Conservation (phyloP, 495 filamentous ascomycete species). For the Pyrenula aspistea region DNA sequence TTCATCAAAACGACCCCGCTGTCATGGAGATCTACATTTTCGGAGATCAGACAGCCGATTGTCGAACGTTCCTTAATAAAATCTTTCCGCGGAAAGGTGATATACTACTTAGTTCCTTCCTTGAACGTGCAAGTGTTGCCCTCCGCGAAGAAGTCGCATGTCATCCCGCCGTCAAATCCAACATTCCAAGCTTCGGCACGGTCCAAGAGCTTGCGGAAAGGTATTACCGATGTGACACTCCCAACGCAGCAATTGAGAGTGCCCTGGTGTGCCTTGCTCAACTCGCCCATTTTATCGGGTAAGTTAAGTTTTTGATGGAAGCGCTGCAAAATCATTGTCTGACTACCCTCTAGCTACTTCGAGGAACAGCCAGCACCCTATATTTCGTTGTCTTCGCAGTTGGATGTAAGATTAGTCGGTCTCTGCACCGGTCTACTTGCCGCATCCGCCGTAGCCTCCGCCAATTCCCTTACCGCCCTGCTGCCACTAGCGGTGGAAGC, state of each 20-base stretch:
- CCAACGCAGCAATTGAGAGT: conserved; percentile 3
- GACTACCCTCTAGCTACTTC: conserved; percentile 1
- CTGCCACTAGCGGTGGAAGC: conserved; percentile 14
- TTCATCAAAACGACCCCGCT: background rate
- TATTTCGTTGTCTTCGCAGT: background rate
- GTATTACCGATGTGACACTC: conserved; percentile 1
- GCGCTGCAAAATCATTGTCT: background rate
- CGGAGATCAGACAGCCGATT: conserved; percentile 7
- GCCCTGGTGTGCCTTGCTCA: conserved; percentile 5
- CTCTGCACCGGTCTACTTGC: conserved; percentile 4
- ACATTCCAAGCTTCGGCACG: conserved; percentile 4
- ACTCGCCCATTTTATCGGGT: conserved; percentile 8
- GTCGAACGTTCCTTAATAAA: conserved; percentile 1
- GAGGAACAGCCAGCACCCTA: conserved; percentile 2
- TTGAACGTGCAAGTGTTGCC: conserved; percentile 1
- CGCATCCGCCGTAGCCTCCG: conserved; percentile 1
- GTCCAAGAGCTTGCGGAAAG: conserved; percentile 5
- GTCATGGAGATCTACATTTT: conserved; percentile 7
- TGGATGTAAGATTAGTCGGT: conserved; percentile 1
- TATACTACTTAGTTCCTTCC: conserved; percentile 1
- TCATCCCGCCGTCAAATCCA: background rate
- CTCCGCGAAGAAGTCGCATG: conserved; percentile 4
- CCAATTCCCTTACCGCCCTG: conserved; percentile 2
- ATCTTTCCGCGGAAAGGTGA: conserved; percentile 2
- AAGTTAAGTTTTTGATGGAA: background rate